Base-by-base conservation (phyloP, 441 rosid genomes). In the Eutrema salsugineum region DNA sequence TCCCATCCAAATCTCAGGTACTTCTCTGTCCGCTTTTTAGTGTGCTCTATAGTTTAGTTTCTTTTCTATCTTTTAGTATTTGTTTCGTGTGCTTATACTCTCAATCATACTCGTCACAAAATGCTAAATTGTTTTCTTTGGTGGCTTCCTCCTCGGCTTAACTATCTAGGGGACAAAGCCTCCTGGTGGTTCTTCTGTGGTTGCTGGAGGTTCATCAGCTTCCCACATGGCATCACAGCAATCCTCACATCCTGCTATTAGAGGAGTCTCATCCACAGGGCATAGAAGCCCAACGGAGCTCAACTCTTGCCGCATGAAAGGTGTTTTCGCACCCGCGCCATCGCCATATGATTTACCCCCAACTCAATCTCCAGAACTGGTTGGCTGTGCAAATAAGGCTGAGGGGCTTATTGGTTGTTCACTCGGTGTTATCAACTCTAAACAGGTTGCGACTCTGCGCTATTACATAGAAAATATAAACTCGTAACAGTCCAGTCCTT, bases 1-100 rank as follows among this genome's bases (percentile, higher is more conserved):
- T 89, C 72, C 99, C 98, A 57, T 90, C 97, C 22, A 90, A 85
- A 83, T 83, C 97, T 71, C 98, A 93, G 97, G 99, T 96, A 70
- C 78, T 82, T 42, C 8, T 44, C 35, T 33, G 15, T 49, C n/a
- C 24, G 75, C 68, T 19, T 22, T 50, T 20, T 50, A 16, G 16
- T 63, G 22, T 20, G 32, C 7, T 57, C 16, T 44, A 2, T 44
- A 2, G 33, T 59, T 30, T 19, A 11, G 1, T 12, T 24, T 66
- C n/a, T 36, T 24, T 50, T n/a, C 11, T 36, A 46, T 16, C n/a
- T 35, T 48, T 5, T 12, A 20, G 27, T 24, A 24, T 24, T 35
- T 48, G 35, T 51, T 39, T 24, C 27, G 15, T 66, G 32, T 4
- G 48, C 60, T 66, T 53, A 11, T 30, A 66, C 42, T 53, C 40